These are phyloP conservation scores for Yarrowia sp. DNA, from an alignment of 805 yeast genomes.

Conservation along the genomic window DNA sequence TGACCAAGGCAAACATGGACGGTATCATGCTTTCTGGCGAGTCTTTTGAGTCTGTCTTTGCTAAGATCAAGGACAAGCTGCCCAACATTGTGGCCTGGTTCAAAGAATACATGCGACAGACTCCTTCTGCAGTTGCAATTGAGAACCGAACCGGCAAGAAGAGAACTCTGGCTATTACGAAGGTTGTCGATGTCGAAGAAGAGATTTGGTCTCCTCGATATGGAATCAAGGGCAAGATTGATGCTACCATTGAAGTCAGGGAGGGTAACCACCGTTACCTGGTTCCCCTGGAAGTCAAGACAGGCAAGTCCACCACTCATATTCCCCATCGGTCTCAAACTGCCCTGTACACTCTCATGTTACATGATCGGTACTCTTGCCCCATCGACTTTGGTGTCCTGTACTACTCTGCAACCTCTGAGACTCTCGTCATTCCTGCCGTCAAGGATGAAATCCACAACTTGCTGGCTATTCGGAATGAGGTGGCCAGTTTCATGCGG, in stretches of 20 bases:
- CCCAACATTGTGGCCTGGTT: constrained; percentile 46
- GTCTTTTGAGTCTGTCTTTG: constrained; percentile 61
- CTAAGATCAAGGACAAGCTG: constrained; percentile 55
- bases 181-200: constrained; percentile 85
- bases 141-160: constrained; percentile 45
- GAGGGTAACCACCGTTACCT: constrained; percentile 55
- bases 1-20: constrained; percentile 51
- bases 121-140: constrained; percentile 41
- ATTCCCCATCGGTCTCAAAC: constrained; percentile 86
- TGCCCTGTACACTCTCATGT: constrained; percentile 75
- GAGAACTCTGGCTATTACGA: constrained; percentile 60
- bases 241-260: constrained; percentile 76
- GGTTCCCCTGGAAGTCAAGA: constrained; percentile 87
- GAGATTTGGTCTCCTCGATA: constrained; percentile 88
- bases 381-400: constrained; percentile 70
- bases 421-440: constrained; percentile 62
- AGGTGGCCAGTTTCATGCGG: constrained; percentile 62
- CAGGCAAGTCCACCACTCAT: constrained; percentile 66
- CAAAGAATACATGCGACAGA: constrained; percentile 46
- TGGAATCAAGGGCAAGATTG: constrained; percentile 89
- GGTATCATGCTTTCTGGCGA: constrained; percentile 53
- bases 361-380: constrained; percentile 79
- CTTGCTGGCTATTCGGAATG: constrained; percentile 74
- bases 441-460: constrained; percentile 65
- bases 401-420: constrained; percentile 71